A percentile compares a stretch with the other conserved stretches of the same genome.
These are phyloP conservation scores for Exophiala viscosa DNA, from an alignment of 2,329 filamentous ascomycete genomes.

Conservation along the genomic window DNA sequence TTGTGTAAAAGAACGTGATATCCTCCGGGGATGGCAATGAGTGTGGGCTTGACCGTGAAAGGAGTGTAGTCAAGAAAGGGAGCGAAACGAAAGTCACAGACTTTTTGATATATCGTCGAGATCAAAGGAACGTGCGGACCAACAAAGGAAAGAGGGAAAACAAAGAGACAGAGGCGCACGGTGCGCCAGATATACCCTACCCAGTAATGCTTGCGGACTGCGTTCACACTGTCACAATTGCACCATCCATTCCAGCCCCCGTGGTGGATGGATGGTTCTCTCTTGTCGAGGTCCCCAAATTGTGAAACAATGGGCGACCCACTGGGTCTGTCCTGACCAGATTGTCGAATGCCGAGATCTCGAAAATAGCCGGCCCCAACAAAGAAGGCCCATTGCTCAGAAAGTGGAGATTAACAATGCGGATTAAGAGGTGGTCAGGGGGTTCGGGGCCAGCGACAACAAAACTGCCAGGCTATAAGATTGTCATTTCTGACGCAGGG, in stretches of 20 bases:
- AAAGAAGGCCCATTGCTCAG: not conserved
- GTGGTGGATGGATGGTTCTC: too few relatives aligned
- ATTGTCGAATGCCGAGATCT: slow-evolving; percentile 23
- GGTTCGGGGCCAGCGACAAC: not conserved
- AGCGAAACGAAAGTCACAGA: slow-evolving; percentile 27
- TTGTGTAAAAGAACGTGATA: slow-evolving; percentile 3
- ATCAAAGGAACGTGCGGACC: slow-evolving; percentile 10
- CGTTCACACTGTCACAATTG: too few relatives aligned
- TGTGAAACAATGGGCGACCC: slow-evolving; percentile 22
- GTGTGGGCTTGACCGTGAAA: slow-evolving; percentile 7
- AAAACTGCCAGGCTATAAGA: slow-evolving; percentile 8
- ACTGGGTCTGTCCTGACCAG: slow-evolving; percentile 15
- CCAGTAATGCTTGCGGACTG: not conserved
- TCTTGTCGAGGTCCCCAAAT: not conserved
- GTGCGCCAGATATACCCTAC: slow-evolving; percentile 11
- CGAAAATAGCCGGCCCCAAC: slow-evolving; percentile 9
- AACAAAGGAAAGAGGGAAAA: slow-evolving; percentile 7
- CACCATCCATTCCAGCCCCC: not conserved
- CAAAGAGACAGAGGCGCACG: slow-evolving; percentile 3
- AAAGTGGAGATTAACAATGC: slow-evolving; percentile 6
- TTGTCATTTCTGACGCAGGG: slow-evolving; percentile 17
- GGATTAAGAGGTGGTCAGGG: not conserved
- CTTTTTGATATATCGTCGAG: slow-evolving; percentile 11
- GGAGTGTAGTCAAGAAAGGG: slow-evolving; percentile 5
- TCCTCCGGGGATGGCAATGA: slow-evolving; percentile 25